Conservation (phyloP, 2,329 filamentous ascomycete genomes). For the Myotisia sp. region DNA sequence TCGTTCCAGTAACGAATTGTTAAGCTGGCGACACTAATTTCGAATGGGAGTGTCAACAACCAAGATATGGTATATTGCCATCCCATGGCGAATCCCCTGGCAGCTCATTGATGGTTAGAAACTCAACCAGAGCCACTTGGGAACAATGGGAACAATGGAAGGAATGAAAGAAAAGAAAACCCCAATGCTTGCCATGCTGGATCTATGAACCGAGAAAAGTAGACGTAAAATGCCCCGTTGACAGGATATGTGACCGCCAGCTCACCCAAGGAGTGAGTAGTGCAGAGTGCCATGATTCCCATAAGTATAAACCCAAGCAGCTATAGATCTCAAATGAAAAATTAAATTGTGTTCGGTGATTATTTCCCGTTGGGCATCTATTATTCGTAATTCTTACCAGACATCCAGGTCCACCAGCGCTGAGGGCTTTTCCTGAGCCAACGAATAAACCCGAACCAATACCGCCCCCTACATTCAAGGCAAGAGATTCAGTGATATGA, state of each 20-base stretch:
- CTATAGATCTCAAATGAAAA: too few species aligned
- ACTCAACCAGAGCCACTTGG: too few species aligned
- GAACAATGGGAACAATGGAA: too few species aligned
- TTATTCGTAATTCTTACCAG: too few species aligned
- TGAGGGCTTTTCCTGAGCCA: slow-evolving; percentile 32
- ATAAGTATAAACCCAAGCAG: slow-evolving; percentile 37
- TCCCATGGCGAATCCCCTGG: slow-evolving; percentile 61
- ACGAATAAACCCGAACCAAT: slow-evolving; percentile 44
- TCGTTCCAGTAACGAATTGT: slow-evolving; percentile 63
- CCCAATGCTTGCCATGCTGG: slow-evolving; percentile 37
- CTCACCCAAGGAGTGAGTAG: slow-evolving; percentile 45
- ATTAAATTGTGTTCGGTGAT: too few species aligned
- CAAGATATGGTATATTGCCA: slow-evolving; percentile 77
- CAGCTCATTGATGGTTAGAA: too few species aligned
- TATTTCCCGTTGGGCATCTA: too few species aligned
- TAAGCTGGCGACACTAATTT: slow-evolving; percentile 56
- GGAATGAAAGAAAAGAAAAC: too few species aligned
- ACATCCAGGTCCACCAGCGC: slow-evolving; percentile 23
- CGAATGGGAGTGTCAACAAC: slow-evolving; percentile 58
- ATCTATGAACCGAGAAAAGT: slow-evolving; percentile 61
- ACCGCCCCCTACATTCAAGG: slow-evolving; percentile 26
- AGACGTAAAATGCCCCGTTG: slow-evolving; percentile 60
- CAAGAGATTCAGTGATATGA: too few species aligned
- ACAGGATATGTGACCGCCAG: slow-evolving; percentile 68
- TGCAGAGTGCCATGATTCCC: slow-evolving; percentile 43